A percentile compares a stretch with the other conserved stretches of the same genome.
Conservation (phyloP, 129 eudicot species). For the Pittosporum tobira region DNA sequence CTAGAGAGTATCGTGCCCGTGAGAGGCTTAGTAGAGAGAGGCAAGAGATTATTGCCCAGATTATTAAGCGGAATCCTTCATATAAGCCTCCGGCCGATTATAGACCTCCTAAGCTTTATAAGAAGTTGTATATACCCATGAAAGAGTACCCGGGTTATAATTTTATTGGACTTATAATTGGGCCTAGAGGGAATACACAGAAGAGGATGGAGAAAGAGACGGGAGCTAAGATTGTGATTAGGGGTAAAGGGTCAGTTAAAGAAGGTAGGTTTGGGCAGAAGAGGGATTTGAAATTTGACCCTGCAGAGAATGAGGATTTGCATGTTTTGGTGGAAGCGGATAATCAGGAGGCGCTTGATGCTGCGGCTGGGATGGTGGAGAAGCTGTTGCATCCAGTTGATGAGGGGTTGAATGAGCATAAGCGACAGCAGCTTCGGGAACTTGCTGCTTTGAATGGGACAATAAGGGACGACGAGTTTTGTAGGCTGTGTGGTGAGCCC, state of each 20-base stretch:
- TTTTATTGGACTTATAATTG: constrained; percentile 83
- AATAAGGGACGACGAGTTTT: constrained; percentile 81
- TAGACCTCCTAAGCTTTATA: constrained; percentile 79
- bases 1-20: constrained; percentile 80
- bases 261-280: constrained; percentile 83
- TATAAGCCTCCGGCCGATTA: constrained; percentile 94
- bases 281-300: constrained; percentile 63
- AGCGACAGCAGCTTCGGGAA: constrained; percentile 83
- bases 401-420: constrained; percentile 84
- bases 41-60: constrained; percentile 72
- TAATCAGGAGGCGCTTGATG: constrained; percentile 75
- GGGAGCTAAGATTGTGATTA: constrained; percentile 81
- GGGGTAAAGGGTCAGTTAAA: constrained; percentile 81
- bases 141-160: constrained; percentile 86
- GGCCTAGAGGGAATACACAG: constrained; percentile 92
- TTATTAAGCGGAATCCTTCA: constrained; percentile 66
- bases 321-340: constrained; percentile 92
- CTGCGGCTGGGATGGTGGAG: constrained; percentile 92
- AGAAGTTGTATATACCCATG: constrained; percentile 79
- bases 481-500: constrained; percentile 89
- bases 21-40: constrained; percentile 75
- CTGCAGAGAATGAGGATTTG: constrained; percentile 75
- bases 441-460: constrained; percentile 94
- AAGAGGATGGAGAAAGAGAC: constrained; percentile 95
- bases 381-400: constrained; percentile 91